phyloP scores from a whole-genome alignment of 2,329 filamentous ascomycete genomes.

The Fusarium sp. region DNA sequence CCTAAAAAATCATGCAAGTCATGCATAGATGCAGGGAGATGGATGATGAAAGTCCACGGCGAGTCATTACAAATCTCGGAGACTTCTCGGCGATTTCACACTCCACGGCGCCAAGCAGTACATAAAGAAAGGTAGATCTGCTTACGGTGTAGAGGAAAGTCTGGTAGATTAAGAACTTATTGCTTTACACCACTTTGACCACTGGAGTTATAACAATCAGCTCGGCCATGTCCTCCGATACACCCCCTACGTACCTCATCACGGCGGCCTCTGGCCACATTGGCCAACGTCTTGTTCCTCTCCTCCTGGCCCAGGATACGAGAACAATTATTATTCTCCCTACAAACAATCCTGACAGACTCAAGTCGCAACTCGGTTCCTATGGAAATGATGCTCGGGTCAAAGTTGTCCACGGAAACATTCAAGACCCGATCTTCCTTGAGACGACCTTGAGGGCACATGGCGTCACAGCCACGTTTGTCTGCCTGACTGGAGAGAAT shows the following conservation, averaged over 20 bases:
- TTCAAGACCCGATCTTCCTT: conserved; percentile 16
- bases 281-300: conserved; percentile 20
- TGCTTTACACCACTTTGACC: not conserved
- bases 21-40: not conserved
- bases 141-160: not conserved
- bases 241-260: conserved; percentile 16
- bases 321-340: conserved; percentile 11
- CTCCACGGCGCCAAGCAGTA: not conserved
- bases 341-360: conserved; percentile 8
- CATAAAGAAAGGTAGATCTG: not conserved
- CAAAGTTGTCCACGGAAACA: conserved; percentile 12
- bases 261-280: conserved; percentile 24
- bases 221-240: not conserved
- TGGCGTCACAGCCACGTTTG: conserved; percentile 3
- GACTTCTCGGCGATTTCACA: not conserved
- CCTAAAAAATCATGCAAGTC: not conserved
- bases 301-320: conserved; percentile 12
- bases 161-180: not conserved
- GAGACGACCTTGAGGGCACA: conserved; percentile 4
- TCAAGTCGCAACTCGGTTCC: conserved; percentile 1
- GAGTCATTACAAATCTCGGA: not conserved
- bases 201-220: not conserved
- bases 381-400: conserved; percentile 1
- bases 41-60: not conserved
- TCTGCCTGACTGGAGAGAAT: conserved; percentile 21